Conservation (phyloP, 2,329 filamentous ascomycete genomes). For the Daldinia sp. region DNA sequence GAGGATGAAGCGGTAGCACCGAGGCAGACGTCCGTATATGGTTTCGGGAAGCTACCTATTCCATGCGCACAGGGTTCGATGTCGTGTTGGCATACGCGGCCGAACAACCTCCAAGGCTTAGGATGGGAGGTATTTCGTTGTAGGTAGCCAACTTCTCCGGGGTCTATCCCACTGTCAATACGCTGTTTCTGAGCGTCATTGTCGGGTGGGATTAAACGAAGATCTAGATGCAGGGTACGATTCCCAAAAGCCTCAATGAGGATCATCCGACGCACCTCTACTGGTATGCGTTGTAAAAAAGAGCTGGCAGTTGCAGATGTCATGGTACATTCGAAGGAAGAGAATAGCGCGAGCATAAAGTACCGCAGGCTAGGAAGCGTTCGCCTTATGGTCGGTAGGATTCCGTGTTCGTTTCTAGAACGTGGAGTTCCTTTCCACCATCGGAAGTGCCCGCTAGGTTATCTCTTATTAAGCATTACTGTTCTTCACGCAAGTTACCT, state of each 20-base stretch:
- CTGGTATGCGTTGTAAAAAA: constrained; percentile 2
- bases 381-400: neutral
- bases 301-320: neutral
- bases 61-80: neutral
- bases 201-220: neutral
- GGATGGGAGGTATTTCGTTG: neutral
- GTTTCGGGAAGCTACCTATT: neutral
- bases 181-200: neutral
- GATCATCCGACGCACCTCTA: constrained; percentile 4
- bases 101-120: neutral
- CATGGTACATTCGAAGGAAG: neutral
- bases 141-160: neutral
- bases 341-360: neutral
- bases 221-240: constrained; percentile 4
- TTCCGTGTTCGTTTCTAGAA: neutral
- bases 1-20: neutral
- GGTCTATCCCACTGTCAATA: no score
- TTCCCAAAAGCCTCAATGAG: neutral
- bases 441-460: neutral
- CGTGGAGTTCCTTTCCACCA: constrained; percentile 1
- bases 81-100: neutral
- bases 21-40: constrained; percentile 1
- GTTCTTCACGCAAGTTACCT: neutral
- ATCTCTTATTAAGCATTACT: neutral
- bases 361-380: neutral